Evolutionary conservation across 192 early-diverging fungal species (phyloP).

Genomic region (Backusella morwellensis): DNA sequence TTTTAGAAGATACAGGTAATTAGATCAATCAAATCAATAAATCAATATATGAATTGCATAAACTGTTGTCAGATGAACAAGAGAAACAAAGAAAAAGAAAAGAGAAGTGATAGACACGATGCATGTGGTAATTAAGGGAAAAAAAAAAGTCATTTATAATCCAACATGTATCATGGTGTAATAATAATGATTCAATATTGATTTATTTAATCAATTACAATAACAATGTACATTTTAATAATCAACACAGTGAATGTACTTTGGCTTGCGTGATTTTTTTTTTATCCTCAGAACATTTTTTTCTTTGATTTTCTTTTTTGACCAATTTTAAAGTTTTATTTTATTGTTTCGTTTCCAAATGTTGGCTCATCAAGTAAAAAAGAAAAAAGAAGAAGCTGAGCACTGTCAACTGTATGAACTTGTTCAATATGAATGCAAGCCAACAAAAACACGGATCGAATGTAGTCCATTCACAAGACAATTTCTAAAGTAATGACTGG

Average conservation of each 20-base stretch:
- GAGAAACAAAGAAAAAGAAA: not conserved
- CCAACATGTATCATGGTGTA: too few relatives aligned
- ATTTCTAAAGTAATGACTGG: not conserved
- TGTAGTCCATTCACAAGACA: slow-evolving; percentile 1
- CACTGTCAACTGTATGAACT: not conserved
- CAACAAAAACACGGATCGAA: not conserved
- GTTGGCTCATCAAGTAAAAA: not conserved
- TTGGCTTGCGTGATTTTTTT: too few relatives aligned
- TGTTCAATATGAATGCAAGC: not conserved
- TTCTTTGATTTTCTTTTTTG: not conserved
- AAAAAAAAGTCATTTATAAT: too few relatives aligned
- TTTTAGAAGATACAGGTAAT: not conserved
- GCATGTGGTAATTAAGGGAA: not conserved
- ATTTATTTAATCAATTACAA: not conserved
- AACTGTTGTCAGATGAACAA: not conserved
- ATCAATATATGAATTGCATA: not conserved
- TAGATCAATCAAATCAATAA: not conserved
- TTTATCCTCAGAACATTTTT: too few relatives aligned
- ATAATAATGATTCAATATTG: not conserved
- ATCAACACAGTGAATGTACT: not conserved
- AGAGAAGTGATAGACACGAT: not conserved
- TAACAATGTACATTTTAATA: not conserved
- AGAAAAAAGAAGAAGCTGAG: not conserved
- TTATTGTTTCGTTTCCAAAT: not conserved
- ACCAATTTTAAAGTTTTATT: too few relatives aligned